phyloP scores from a whole-genome alignment of 2,329 filamentous ascomycete species.

The Nigrospora osmanthi region DNA sequence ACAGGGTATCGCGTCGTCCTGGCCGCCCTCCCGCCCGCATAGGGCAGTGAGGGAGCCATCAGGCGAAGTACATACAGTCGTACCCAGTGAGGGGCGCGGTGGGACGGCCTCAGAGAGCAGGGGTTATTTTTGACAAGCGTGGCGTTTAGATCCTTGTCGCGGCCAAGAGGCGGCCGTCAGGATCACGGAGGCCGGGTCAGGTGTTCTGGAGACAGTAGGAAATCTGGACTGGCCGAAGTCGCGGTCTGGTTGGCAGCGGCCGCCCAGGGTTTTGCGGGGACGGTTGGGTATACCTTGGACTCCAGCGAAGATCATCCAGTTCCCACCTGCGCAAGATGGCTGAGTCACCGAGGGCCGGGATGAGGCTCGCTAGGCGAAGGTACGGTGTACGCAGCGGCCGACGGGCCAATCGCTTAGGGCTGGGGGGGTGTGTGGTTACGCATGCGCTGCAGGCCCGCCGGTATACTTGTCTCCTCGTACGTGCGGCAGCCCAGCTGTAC shows the following conservation, averaged over 20 bases:
- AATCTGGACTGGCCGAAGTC: conserved; percentile 21
- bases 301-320: conserved; percentile 4
- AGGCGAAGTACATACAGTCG: conserved; percentile 15
- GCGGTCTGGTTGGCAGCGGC: conserved; percentile 22
- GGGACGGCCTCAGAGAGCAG: conserved; percentile 8
- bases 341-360: conserved; percentile 12
- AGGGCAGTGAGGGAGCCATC: conserved; percentile 4
- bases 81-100: conserved; percentile 12
- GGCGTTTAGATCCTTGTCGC: conserved; percentile 24
- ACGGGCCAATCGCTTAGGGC: no score
- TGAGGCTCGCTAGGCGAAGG: no score
- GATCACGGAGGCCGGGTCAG: conserved; percentile 6
- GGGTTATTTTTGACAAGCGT: conserved; percentile 17
- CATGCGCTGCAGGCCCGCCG: no score
- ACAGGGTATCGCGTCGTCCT: no score
- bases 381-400: no score
- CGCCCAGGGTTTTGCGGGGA: conserved; percentile 15
- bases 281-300: conserved; percentile 1
- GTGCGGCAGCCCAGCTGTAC: no score
- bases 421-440: no score
- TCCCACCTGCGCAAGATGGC: conserved; percentile 3
- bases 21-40: no score
- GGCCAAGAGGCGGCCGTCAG: conserved; percentile 19
- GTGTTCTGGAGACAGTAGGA: conserved; percentile 1
- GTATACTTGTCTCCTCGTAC: no score